Base-by-base conservation (phyloP, 345 rosid species). In the Syzygium aromaticum region DNA sequence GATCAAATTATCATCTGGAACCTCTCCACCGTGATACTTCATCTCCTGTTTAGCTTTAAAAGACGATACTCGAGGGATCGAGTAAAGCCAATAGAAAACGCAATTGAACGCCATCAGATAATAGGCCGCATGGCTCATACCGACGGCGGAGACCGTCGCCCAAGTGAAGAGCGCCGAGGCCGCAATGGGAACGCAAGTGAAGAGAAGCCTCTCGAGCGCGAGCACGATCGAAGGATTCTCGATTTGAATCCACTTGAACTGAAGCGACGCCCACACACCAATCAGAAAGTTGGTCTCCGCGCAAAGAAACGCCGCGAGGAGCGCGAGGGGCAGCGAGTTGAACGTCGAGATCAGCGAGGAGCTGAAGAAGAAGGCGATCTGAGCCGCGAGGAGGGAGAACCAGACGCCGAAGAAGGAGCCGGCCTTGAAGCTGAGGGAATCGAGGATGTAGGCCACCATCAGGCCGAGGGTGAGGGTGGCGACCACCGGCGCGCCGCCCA, bases 191-290 rank as follows among this genome's bases (percentile, higher is more conserved):
- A 93, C 91, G 77, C 95, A 98, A 3, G 98, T 98, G 84, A 98
- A 98, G 52, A 98, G 90, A 54, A 98, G 96, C 13, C 99, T 94
- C 89, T 98, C 99, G 51, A 98, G 94, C 56, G 98, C 96, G 7
- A 98, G 93, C 59, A 96, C 98, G 56, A 98, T 94, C 30, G 95
- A 88, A 54, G 99, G 99, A 88, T 96, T 94, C 88, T 96, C 98
- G 8, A 98, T 87, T 88, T 96, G 99, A 89, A 98, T 94, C 99
- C 99, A 98, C 90, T 96, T 96, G 94, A 98, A 96, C 92, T 96
- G 99, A 33, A 98, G 98, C 16, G 99, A 98, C 52, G 95, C 94
- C 99, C 99, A 98, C 6, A 90, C 94, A 5, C 99, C 99, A 73
- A 98, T 91, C 7, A 96, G 89, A 88, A 98, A 98, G 52, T 94